Base-by-base conservation (phyloP, 345 rosid species). In the Crucihimalaya himalaica region DNA sequence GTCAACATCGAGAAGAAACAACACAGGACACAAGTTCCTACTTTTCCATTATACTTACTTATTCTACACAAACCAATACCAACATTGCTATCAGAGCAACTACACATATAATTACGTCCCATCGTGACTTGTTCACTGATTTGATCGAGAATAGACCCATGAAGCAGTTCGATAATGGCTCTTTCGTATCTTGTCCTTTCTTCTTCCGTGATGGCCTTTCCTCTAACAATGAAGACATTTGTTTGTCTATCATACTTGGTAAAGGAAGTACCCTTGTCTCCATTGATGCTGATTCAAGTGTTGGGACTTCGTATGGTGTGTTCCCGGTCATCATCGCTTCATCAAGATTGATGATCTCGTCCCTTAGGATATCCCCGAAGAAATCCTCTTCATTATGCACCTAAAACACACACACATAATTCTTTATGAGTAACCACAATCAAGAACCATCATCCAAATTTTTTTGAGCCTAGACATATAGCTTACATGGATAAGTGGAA, bases 331-430 rank as follows among this genome's bases (percentile, higher is more conserved):
- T 69, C 66, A 76, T 20, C 4, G 11, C 18, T 39, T 87, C 90
- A 18, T 91, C 95, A 3, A 94, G 86, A 20, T 81, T 81, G 74
- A 88, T 81, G 57, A 91, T 89, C 20, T 91, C 98, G 54, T 91
- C 93, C 8, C 84, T 86, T 37, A 89, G 76, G 76, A 91, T 89
- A 53, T 94, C 97, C 8, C 91, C 94, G 32, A 61, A 93, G 45
- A 70, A 83, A 55, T 91, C 91, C 1, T 86, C 90, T 0, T 66
- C 81, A 3, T 31, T 37, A 68, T n/a, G 13, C 79, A 69, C 67
- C 66, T 25, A 82, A 70, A 40, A 86, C 59, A 72, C 76, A 63
- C 59, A 55, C 55, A 46, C 28, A 14, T 79, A 48, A 46, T 16
- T 73, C 85, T 34, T 65, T n/a, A 15, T 9, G 21, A 42, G 2